phyloP scores from a whole-genome alignment of 192 early-diverging fungal genomes.

The Pilaira anomala region DNA sequence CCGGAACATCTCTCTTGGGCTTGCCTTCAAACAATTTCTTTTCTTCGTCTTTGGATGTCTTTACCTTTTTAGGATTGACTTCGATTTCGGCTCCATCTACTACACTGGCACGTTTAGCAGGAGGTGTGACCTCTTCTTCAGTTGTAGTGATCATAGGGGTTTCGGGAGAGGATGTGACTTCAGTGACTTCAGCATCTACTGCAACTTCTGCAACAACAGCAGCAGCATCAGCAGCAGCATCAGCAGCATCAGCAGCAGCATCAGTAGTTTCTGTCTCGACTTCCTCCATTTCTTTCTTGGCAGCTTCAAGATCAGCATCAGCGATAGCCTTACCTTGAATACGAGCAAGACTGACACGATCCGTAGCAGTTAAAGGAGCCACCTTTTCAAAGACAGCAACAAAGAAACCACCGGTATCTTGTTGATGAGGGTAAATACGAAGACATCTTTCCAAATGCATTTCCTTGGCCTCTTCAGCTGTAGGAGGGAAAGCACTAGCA shows the following conservation, averaged over 20 bases:
- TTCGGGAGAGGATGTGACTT: slow-evolving; percentile 7
- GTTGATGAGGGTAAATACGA: slow-evolving; percentile 88
- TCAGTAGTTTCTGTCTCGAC: slow-evolving; percentile 9
- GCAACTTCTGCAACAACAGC: slow-evolving; percentile 7
- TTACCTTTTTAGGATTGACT: slow-evolving; percentile 24
- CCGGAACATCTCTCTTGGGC: slow-evolving; percentile 42
- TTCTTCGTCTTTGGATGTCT: slow-evolving; percentile 9
- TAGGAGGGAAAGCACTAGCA: slow-evolving; percentile 59
- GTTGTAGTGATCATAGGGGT: slow-evolving; percentile 9
- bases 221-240: not conserved
- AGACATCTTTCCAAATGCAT: slow-evolving; percentile 73
- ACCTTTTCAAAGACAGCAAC: slow-evolving; percentile 94
- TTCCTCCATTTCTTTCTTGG: slow-evolving; percentile 9
- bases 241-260: slow-evolving; percentile 20
- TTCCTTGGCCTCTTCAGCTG: slow-evolving; percentile 45
- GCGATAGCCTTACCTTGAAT: slow-evolving; percentile 30
- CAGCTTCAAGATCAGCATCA: slow-evolving; percentile 3
- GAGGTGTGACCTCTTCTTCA: slow-evolving; percentile 15
- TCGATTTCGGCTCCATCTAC: slow-evolving; percentile 9
- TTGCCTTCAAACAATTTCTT: slow-evolving; percentile 27
- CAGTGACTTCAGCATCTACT: slow-evolving; percentile 7
- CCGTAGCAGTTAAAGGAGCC: slow-evolving; percentile 57
- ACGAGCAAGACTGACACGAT: slow-evolving; percentile 34
- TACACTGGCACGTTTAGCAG: slow-evolving; percentile 18
- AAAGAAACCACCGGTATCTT: slow-evolving; percentile 99